Percentiles rank a stretch among this genome's conserved stretches.
Conservation (phyloP, 371 early-diverging fungal genomes). For the Basidiobolus meristosporus region DNA sequence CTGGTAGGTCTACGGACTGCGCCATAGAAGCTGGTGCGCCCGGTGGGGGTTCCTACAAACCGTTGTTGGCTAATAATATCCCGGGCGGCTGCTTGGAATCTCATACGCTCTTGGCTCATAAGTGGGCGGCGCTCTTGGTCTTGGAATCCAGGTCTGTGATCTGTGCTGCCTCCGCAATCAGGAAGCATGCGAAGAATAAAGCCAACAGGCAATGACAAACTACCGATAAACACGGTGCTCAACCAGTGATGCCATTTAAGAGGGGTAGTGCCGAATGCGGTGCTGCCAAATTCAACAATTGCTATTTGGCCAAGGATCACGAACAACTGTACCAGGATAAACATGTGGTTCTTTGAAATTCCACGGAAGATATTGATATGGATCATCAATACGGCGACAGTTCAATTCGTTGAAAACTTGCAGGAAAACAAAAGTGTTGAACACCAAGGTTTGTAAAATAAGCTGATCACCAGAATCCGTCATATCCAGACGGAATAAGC, state of each 20-base stretch:
- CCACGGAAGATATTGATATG: slow-evolving; percentile 44
- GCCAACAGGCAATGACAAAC: slow-evolving; percentile 78
- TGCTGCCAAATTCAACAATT: slow-evolving; percentile 37
- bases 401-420: slow-evolving; percentile 63
- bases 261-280: slow-evolving; percentile 29
- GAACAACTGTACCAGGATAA: slow-evolving; percentile 28
- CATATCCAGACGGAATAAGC: slow-evolving; percentile 11
- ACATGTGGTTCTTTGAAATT: slow-evolving; percentile 28
- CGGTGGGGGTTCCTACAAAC: too few relatives aligned
- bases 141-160: not conserved
- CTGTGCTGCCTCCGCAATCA: slow-evolving; percentile 9
- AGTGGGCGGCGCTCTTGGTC: slow-evolving; percentile 21
- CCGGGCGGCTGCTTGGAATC: slow-evolving; percentile 24
- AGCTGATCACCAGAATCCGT: not conserved
- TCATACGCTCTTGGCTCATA: slow-evolving; percentile 23
- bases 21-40: too few relatives aligned
- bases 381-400: slow-evolving; percentile 41
- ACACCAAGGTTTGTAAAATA: slow-evolving; percentile 30
- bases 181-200: slow-evolving; percentile 58
- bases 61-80: too few relatives aligned
- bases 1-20: too few relatives aligned
- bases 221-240: slow-evolving; percentile 35
- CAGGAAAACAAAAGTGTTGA: slow-evolving; percentile 60
- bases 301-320: slow-evolving; percentile 29
- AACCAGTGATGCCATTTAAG: slow-evolving; percentile 36